Percentiles rank a stretch among this genome's conserved stretches.
Conservation (phyloP, 2,329 filamentous ascomycete genomes). For the Apiospora marii region DNA sequence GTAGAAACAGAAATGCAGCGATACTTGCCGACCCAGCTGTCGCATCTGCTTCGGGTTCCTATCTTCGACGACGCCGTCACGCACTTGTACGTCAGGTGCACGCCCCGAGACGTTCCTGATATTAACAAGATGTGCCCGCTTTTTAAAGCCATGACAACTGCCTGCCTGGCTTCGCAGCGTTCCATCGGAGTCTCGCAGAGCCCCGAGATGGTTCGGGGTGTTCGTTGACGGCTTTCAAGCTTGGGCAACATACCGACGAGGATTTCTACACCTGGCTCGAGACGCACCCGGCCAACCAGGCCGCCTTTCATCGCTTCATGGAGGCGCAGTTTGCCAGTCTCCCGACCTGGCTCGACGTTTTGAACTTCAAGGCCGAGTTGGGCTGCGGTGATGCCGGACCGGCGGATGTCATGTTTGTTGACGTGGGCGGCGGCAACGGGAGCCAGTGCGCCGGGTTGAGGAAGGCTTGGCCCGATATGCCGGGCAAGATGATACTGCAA, state of each 20-base stretch:
- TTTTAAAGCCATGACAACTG: neutral
- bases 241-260: conserved; percentile 1
- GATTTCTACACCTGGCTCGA: conserved; percentile 13
- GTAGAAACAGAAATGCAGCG: neutral
- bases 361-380: neutral
- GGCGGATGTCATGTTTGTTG: neutral
- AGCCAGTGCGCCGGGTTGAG: neutral
- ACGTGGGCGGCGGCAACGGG: conserved; percentile 1
- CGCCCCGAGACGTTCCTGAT: neutral
- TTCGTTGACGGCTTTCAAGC: neutral
- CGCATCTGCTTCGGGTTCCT: neutral
- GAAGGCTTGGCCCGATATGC: conserved; percentile 8
- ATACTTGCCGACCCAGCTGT: neutral
- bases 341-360: conserved; percentile 3
- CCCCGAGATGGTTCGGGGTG: neutral
- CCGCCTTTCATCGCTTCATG: conserved; percentile 18
- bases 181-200: neutral
- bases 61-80: conserved; percentile 1
- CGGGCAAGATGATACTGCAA: neutral
- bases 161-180: neutral
- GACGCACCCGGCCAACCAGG: neutral
- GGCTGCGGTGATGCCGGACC: neutral
- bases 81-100: neutral
- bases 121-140: neutral
- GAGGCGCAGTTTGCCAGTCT: conserved; percentile 13